Percentiles rank a stretch among this genome's conserved stretches.
Evolutionary conservation across 768 basidiomycete species (phyloP).

Genomic region (Tremella fuciformis): DNA sequence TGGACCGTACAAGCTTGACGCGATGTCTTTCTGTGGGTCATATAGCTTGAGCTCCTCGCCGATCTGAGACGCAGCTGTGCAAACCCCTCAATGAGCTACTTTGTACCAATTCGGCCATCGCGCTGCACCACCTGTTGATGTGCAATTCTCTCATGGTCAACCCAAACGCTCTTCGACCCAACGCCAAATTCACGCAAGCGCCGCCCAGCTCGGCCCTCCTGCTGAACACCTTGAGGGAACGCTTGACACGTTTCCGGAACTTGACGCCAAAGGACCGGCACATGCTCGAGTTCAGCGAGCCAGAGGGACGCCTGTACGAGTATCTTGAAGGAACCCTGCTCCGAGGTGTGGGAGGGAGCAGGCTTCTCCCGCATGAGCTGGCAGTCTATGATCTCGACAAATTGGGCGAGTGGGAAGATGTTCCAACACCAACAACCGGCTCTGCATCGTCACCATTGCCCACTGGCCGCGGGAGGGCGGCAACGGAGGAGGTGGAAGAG

Average conservation of each 20-base stretch:
- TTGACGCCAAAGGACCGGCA: constrained; percentile 24
- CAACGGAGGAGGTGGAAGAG: constrained; percentile 11
- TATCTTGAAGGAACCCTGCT: constrained; percentile 48
- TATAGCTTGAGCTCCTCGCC: not conserved
- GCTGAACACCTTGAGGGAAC: constrained; percentile 34
- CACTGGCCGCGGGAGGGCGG: constrained; percentile 1
- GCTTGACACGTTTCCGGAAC: constrained; percentile 40
- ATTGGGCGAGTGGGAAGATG: constrained; percentile 41
- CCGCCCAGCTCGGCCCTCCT: constrained; percentile 33
- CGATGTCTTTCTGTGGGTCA: constrained; percentile 14
- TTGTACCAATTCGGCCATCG: constrained; percentile 28
- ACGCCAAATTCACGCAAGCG: constrained; percentile 18
- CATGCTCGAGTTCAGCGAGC: constrained; percentile 28
- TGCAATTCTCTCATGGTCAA: constrained; percentile 33
- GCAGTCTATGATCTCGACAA: constrained; percentile 45
- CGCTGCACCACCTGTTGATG: constrained; percentile 33
- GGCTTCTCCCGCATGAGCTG: constrained; percentile 22
- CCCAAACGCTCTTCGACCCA: constrained; percentile 20
- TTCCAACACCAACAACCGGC: not conserved
- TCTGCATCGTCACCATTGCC: not conserved
- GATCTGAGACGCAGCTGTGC: constrained; percentile 32
- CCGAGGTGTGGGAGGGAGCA: constrained; percentile 23
- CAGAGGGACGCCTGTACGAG: constrained; percentile 49
- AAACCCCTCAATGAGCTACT: constrained; percentile 32
- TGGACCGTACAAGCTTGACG: constrained; percentile 33